Percentiles rank a stretch among this genome's conserved stretches.
These are phyloP conservation scores for Plasmodium falciparum DNA, from an alignment of 169 alveolate genomes.

Conservation along the genomic window DNA sequence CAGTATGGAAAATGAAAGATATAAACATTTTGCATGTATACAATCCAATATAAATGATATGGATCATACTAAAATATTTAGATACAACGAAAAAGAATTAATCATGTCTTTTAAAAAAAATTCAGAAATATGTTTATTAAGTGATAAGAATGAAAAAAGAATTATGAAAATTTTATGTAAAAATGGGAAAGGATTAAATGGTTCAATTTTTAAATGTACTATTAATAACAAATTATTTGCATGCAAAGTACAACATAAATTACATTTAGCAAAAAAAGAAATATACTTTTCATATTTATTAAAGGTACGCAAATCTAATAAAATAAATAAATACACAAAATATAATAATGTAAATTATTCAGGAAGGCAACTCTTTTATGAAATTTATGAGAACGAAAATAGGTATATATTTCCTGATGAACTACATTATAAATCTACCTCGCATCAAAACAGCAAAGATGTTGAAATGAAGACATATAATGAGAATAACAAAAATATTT, in stretches of 20 bases:
- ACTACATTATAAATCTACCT: constrained; percentile 24
- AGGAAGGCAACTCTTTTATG: constrained; percentile 25
- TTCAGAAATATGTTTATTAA: constrained; percentile 20
- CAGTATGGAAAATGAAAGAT: constrained; percentile 35
- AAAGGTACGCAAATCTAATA: constrained; percentile 27
- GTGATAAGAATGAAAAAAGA: constrained; percentile 26
- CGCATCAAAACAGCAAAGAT: background rate
- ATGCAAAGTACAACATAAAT: constrained; percentile 58
- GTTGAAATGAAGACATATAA: background rate
- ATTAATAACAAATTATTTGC: constrained; percentile 37
- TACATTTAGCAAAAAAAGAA: constrained; percentile 64
- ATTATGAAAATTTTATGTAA: constrained; percentile 27
- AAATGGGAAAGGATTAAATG: constrained; percentile 71
- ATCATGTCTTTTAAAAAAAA: constrained; percentile 12
- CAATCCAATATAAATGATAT: constrained; percentile 53
- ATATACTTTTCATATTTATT: constrained; percentile 66
- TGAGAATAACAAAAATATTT: background rate
- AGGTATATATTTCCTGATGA: constrained; percentile 71
- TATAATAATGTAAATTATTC: background rate
- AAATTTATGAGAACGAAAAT: constrained; percentile 25
- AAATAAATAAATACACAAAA: constrained; percentile 19
- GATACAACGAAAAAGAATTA: constrained; percentile 32
- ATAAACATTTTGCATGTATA: constrained; percentile 6
- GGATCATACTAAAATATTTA: constrained; percentile 45
- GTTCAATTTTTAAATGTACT: constrained; percentile 44